Percentiles rank a stretch among this genome's conserved stretches.
Conservation (phyloP, 139 green algal species). For the Chlorella sp. region DNA sequence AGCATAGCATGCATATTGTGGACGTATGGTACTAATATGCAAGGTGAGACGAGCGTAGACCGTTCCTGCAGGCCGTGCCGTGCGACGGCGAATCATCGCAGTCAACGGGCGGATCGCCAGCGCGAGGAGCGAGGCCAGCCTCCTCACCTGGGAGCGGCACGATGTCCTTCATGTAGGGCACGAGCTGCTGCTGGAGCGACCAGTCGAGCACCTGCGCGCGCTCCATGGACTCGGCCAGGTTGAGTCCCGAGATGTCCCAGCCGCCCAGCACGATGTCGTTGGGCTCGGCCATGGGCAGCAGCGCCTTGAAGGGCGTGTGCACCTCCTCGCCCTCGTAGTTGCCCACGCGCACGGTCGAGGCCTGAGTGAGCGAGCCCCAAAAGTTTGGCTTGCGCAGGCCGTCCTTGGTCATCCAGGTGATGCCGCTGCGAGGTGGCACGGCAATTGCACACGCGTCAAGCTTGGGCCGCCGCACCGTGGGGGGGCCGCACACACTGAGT, state of each 20-base stretch:
- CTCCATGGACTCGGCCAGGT: conserved; percentile 95
- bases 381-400: conserved; percentile 96
- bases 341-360: conserved; percentile 88
- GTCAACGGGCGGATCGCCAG: too few species aligned
- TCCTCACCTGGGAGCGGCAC: conserved; percentile 72
- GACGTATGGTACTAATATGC: too few species aligned
- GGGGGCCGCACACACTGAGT: too few species aligned
- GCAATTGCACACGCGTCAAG: too few species aligned
- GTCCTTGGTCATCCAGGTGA: conserved; percentile 99
- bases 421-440: conserved; percentile 55
- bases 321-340: conserved; percentile 94
- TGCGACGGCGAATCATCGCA: too few species aligned
- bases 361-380: conserved; percentile 93
- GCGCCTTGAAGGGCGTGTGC: conserved; percentile 81
- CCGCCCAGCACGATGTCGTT: conserved; percentile 95
- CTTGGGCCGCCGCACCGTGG: too few species aligned
- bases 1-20: too few species aligned
- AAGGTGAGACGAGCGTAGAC: too few species aligned
- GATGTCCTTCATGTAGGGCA: conserved; percentile 90
- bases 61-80: too few species aligned
- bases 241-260: conserved; percentile 94
- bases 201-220: conserved; percentile 88
- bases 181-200: conserved; percentile 95
- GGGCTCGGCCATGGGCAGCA: conserved; percentile 92
- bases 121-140: too few species aligned